Evolutionary conservation across 139 green algal species (phyloP), one percentile per base, ranked within the genome.

Genomic region (Coelastrella sp.): DNA sequence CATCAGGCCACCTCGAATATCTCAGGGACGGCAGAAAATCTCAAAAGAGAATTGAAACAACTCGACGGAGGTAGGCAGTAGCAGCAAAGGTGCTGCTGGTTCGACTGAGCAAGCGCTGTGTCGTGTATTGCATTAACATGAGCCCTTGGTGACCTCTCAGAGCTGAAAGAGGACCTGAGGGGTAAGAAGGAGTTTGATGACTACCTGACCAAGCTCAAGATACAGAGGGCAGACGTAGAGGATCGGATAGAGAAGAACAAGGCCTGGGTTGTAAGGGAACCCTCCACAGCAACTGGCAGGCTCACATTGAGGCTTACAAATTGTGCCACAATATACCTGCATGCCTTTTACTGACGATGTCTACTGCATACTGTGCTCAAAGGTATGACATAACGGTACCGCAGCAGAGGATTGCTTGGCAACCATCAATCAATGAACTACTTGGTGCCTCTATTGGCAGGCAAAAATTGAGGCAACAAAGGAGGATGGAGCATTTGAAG

Each of bases 121-220:
- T 49, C 35, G 35, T 49, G 35, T 3, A 49, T 49, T 49, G 35
- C 35, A 49, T 49, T 1, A 49, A 49, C 35, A 49, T 49, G 35
- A 49, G 35, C 35, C 35, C 35, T 49, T 49, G 35, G 35, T 49
- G 35, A 49, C 35, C 35, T 49, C 35, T 49, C 92, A 92, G 94
- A 96, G 8, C 86, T 96, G 22, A 95, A 95, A 68, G 91, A 92
- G 70, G 94, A 96, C 65, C 59, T 90, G 24, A 91, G 82, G 58
- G 94, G 94, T 20, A 92, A 93, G 87, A 93, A 94, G 65, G 93
- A 95, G 74, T 96, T 93, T 83, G 87, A 94, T 63, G 92, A 92
- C 10, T 92, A 93, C 81, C 87, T 95, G 7, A 89, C 87, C 11
- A 90, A 87, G 61, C 65, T 95, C 8, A 81, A 90, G 6, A 86